Evolutionary conservation across 2,329 filamentous ascomycete species (phyloP), one percentile per base, ranked within the genome.

Genomic region (Penicillium sp.): DNA sequence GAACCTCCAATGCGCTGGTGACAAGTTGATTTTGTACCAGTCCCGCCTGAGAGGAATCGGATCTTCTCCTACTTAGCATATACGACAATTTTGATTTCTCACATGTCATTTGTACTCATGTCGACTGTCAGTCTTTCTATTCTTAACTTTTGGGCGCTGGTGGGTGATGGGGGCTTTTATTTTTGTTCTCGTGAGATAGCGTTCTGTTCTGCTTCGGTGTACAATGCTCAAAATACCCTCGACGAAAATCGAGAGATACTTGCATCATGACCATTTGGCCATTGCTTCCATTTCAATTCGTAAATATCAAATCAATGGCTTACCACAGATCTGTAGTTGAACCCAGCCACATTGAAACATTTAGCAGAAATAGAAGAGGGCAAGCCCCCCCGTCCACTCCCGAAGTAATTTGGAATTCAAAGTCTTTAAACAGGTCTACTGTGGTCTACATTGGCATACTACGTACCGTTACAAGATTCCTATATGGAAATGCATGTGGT

Each of bases 151-250:
- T 57, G 51, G 63, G 61, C 59, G 62, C 59, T 56, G 57, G 58
- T 63, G 58, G 63, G 57, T 52, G 57, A 57, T 37, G 56, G 54
- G 53, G 55, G 50, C 14, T 55, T 45, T 38, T 50, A 33, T 47
- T 53, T 42, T 52, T 35, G 36, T 60, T 59, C 50, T 58, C 56
- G 59, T 65, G 61, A 65, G 58, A 65, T 65, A 65, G 61, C 61
- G 55, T 54, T 54, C 44, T 53, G 57, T 58, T 57, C 47, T 63
- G 57, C 53, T 58, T 47, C 37, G 55, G 57, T 73, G 69, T 72
- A 72, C 69, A 71, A 70, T 70, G 65, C 64, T 71, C 62, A 67
- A 63, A 63, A 71, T 70, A 72, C 68, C 68, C 69, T 69, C 64
- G 63, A 64, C 57, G 58, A 58, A 66, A 66, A 61, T 57, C 53